phyloP scores from a whole-genome alignment of 2,329 filamentous ascomycete genomes.

The Monosporascus sp. region DNA sequence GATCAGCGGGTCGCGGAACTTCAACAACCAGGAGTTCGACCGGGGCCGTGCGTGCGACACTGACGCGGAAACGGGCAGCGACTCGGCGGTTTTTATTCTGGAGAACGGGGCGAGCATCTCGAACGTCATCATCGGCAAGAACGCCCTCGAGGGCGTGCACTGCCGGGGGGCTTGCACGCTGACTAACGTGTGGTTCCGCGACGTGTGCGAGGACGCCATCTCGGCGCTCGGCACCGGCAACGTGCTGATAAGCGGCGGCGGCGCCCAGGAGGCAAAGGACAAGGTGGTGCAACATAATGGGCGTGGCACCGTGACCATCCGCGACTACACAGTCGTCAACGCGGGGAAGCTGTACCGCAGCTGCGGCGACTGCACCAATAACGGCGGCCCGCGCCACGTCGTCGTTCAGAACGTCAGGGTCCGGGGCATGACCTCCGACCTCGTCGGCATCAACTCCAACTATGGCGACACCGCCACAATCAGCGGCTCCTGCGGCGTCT shows the following conservation, averaged over 20 bases:
- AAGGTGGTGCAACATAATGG: conserved; percentile 26
- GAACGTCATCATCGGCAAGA: too few relatives aligned
- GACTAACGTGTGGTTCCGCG: conserved; percentile 29
- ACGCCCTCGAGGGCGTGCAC: conserved; percentile 11
- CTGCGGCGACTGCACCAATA: conserved; percentile 38
- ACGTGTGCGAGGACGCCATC: conserved; percentile 33
- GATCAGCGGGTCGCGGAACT: too few relatives aligned
- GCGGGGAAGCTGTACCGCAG: conserved; percentile 41
- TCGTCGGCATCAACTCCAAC: conserved; percentile 31
- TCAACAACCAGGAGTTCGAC: too few relatives aligned
- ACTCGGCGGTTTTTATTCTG: too few relatives aligned
- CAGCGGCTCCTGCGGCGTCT: background rate
- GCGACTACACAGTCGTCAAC: conserved; percentile 22
- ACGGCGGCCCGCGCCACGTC: conserved; percentile 23
- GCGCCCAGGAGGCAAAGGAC: conserved; percentile 21
- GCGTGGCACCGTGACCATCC: too few relatives aligned
- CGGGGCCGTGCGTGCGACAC: too few relatives aligned
- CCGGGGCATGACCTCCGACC: conserved; percentile 15
- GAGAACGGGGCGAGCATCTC: too few relatives aligned
- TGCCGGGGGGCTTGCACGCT: conserved; percentile 26
- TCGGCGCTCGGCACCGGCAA: conserved; percentile 11
- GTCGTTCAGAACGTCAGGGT: conserved; percentile 28
- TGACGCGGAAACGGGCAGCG: too few relatives aligned
- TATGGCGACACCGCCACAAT: conserved; percentile 30
- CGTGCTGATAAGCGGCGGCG: conserved; percentile 30